phyloP scores from a whole-genome alignment of 2,329 filamentous ascomycete genomes.

The Pseudocercospora cruenta region DNA sequence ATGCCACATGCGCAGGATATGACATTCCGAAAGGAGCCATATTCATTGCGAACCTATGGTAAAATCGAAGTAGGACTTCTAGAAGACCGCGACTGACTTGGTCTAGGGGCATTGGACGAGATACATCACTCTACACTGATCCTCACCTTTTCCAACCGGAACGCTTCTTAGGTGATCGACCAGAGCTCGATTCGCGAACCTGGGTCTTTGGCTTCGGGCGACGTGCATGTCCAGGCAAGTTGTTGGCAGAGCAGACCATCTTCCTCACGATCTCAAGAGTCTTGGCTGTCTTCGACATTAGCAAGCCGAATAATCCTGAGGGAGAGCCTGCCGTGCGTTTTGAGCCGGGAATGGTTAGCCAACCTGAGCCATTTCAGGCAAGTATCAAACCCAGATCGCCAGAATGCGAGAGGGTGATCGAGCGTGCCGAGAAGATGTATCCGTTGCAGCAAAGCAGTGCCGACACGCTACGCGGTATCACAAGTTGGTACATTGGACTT shows the following conservation, averaged over 20 bases:
- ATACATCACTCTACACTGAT: slow-evolving; percentile 9
- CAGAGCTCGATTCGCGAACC: slow-evolving; percentile 25
- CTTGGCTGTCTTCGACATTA: slow-evolving; percentile 22
- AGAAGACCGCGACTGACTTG: too few relatives aligned
- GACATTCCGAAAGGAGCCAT: slow-evolving; percentile 46
- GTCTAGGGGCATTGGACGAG: slow-evolving; percentile 5
- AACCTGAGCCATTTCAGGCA: slow-evolving; percentile 22
- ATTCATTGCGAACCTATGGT: slow-evolving; percentile 44
- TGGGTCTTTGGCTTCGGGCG: slow-evolving; percentile 29
- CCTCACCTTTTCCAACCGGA: slow-evolving; percentile 26
- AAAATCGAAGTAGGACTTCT: not conserved
- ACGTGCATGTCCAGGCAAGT: slow-evolving; percentile 26
- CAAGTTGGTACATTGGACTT: not conserved
- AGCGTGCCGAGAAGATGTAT: not conserved
- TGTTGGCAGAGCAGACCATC: slow-evolving; percentile 23
- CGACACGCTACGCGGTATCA: not conserved
- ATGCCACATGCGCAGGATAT: slow-evolving; percentile 47
- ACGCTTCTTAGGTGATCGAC: slow-evolving; percentile 24
- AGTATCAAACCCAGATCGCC: slow-evolving; percentile 16
- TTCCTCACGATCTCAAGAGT: slow-evolving; percentile 22
- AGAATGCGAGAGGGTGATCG: not conserved
- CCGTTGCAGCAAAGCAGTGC: not conserved
- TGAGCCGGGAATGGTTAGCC: slow-evolving; percentile 22
- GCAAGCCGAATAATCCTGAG: slow-evolving; percentile 8
- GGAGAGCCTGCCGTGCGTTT: slow-evolving; percentile 8